Evolutionary conservation across 306 rosid species (phyloP).

Genomic region (Lupinus albus): DNA sequence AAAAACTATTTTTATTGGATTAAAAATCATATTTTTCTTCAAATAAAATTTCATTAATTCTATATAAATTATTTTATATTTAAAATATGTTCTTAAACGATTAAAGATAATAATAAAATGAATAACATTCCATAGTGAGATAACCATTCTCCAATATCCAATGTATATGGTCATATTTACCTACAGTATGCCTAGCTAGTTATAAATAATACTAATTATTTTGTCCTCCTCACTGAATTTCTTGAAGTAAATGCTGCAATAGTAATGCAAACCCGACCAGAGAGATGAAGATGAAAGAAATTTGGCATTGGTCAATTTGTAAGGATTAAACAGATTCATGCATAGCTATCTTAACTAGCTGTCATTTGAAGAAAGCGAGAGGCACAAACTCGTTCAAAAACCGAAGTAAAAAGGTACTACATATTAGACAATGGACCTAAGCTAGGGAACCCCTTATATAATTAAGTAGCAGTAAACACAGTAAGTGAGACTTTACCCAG

Average conservation of each 20-base stretch:
- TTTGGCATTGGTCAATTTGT: slow-evolving; percentile 47
- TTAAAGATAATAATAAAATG: too few relatives aligned
- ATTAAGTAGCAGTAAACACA: slow-evolving; percentile 27
- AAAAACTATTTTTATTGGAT: too few relatives aligned
- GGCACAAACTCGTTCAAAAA: slow-evolving; percentile 23
- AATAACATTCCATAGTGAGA: too few relatives aligned
- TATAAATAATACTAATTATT: neutral
- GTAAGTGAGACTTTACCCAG: slow-evolving; percentile 1
- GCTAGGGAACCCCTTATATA: neutral
- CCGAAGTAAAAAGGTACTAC: neutral
- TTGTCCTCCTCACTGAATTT: slow-evolving; percentile 36
- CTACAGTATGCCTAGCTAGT: slow-evolving; percentile 20
- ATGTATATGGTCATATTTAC: slow-evolving; percentile 9
- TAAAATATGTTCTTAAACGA: too few relatives aligned
- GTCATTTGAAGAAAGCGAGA: slow-evolving; percentile 44
- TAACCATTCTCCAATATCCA: too few relatives aligned
- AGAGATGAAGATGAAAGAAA: slow-evolving; percentile 17
- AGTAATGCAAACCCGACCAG: neutral
- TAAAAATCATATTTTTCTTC: too few relatives aligned
- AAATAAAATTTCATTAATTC: too few relatives aligned
- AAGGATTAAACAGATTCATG: slow-evolving; percentile 18
- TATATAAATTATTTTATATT: too few relatives aligned
- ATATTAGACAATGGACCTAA: slow-evolving; percentile 10
- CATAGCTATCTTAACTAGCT: slow-evolving; percentile 38
- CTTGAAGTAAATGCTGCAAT: slow-evolving; percentile 34